phyloP scores from a whole-genome alignment of 2,329 filamentous ascomycete genomes.

The Periconia sp. region DNA sequence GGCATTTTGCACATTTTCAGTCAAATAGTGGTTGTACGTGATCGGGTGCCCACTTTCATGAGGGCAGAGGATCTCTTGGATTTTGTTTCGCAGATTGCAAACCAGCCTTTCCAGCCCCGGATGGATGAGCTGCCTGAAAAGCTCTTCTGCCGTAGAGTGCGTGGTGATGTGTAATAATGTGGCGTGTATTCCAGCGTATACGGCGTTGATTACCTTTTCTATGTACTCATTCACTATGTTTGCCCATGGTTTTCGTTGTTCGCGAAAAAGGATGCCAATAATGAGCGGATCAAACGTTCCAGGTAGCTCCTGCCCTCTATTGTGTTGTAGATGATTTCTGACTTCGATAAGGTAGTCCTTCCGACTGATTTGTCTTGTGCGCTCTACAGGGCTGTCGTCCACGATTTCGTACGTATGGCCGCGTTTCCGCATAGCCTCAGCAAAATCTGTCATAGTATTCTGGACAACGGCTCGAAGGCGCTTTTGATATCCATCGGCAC shows the following conservation, averaged over 20 bases:
- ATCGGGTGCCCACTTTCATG: constrained; percentile 23
- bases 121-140: constrained; percentile 8
- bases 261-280: constrained; percentile 19
- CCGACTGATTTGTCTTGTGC: constrained; percentile 12
- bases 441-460: constrained; percentile 20
- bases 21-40: constrained; percentile 44
- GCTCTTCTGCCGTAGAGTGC: background rate
- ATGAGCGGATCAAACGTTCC: constrained; percentile 26
- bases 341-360: constrained; percentile 21
- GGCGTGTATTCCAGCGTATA: background rate
- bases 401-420: constrained; percentile 18
- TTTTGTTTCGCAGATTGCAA: constrained; percentile 12
- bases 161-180: constrained; percentile 10
- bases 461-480: constrained; percentile 26
- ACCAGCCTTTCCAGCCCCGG: constrained; percentile 8
- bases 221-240: constrained; percentile 3
- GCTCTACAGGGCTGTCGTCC: background rate
- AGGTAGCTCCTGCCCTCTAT: constrained; percentile 20
- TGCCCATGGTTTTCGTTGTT: constrained; percentile 21
- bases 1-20: constrained; percentile 37
- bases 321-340: constrained; percentile 17
- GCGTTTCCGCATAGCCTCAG: constrained; percentile 14
- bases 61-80: constrained; percentile 14
- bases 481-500: constrained; percentile 18
- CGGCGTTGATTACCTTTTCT: constrained; percentile 8